phyloP scores from a whole-genome alignment of 2,329 filamentous ascomycete genomes.

The Fusarium sp. region DNA sequence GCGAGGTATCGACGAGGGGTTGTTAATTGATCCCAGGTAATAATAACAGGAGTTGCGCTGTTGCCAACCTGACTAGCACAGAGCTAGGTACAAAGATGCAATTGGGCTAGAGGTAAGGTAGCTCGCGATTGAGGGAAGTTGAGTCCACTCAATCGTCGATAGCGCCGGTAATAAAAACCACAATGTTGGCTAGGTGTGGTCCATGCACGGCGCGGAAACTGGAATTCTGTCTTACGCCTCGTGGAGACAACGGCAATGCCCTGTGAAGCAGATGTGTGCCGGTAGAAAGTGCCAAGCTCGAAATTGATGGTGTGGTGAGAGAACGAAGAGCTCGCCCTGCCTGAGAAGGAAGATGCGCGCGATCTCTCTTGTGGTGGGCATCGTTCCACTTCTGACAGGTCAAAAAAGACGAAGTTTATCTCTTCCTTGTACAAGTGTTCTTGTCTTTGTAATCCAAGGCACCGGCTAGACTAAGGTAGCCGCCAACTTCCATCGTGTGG shows the following conservation, averaged over 20 bases:
- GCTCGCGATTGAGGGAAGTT: slow-evolving; percentile 24
- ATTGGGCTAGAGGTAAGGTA: slow-evolving; percentile 21
- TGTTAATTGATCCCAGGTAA: background rate
- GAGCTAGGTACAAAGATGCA: slow-evolving; percentile 16
- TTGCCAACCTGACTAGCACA: slow-evolving; percentile 17
- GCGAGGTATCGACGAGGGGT: slow-evolving; percentile 1
- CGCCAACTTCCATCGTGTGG: background rate
- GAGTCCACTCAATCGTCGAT: slow-evolving; percentile 31
- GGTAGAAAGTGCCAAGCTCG: background rate
- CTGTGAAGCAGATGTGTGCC: background rate
- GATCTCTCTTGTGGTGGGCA: slow-evolving; percentile 10
- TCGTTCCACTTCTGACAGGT: slow-evolving; percentile 24
- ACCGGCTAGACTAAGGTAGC: background rate
- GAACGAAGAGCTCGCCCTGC: no score
- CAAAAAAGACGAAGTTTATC: slow-evolving; percentile 12
- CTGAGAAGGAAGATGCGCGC: background rate
- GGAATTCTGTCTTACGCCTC: background rate
- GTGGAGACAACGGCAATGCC: background rate
- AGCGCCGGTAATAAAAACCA: slow-evolving; percentile 13
- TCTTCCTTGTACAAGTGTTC: background rate
- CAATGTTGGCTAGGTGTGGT: slow-evolving; percentile 16
- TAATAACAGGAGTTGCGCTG: slow-evolving; percentile 9
- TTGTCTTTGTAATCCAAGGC: slow-evolving; percentile 15
- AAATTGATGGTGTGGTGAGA: background rate
- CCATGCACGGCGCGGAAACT: slow-evolving; percentile 27